These are phyloP conservation scores for Cladochytrium replicatum DNA, from an alignment of 192 early-diverging fungal genomes.

Conservation along the genomic window DNA sequence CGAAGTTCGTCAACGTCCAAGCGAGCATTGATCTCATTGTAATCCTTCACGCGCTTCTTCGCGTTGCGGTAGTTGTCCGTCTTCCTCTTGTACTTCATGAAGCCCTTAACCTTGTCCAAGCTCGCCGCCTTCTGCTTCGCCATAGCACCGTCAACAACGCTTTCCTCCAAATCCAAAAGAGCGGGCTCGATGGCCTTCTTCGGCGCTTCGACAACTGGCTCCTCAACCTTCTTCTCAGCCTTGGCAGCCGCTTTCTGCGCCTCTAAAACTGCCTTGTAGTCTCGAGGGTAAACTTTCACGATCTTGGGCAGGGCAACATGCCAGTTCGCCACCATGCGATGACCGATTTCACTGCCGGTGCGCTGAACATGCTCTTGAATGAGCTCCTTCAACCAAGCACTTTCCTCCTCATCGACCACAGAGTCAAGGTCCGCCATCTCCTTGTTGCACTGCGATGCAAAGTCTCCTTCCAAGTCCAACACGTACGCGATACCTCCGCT, in stretches of 20 bases:
- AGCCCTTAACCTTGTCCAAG: slow-evolving; percentile 92
- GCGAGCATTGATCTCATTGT: slow-evolving; percentile 90
- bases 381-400: slow-evolving; percentile 58
- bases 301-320: slow-evolving; percentile 63
- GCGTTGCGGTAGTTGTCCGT: slow-evolving; percentile 82
- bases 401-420: slow-evolving; percentile 66
- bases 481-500: slow-evolving; percentile 94
- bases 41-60: slow-evolving; percentile 72
- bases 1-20: slow-evolving; percentile 70
- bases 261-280: slow-evolving; percentile 77
- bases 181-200: slow-evolving; percentile 45
- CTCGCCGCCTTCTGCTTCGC: slow-evolving; percentile 54
- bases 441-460: slow-evolving; percentile 68
- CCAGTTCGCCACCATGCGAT: slow-evolving; percentile 60
- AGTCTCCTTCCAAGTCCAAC: slow-evolving; percentile 55
- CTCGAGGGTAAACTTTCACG: slow-evolving; percentile 88
- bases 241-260: slow-evolving; percentile 42
- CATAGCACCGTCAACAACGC: slow-evolving; percentile 65
- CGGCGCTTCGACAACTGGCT: slow-evolving; percentile 15
- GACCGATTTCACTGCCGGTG: slow-evolving; percentile 74
- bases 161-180: slow-evolving; percentile 83
- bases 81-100: slow-evolving; percentile 87
- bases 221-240: slow-evolving; percentile 16
- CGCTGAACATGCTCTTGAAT: slow-evolving; percentile 72
- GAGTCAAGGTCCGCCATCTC: slow-evolving; percentile 87